Evolutionary conservation across 768 basidiomycete species (phyloP).

Genomic region (Krasilnikovozyma curviuscula): DNA sequence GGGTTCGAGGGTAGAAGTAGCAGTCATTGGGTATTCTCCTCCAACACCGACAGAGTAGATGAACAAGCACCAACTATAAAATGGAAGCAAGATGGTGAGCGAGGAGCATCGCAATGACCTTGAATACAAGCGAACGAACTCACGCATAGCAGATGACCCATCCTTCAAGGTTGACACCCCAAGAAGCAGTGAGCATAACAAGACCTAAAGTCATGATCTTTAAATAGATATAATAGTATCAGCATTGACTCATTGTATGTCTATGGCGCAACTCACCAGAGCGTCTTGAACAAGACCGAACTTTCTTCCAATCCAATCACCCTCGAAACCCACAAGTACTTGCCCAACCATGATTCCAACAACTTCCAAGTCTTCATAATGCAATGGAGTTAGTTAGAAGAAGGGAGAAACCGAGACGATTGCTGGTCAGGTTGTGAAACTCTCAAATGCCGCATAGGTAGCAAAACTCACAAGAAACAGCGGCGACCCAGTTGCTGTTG

Average conservation of each 20-base stretch:
- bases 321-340: slow-evolving; percentile 26
- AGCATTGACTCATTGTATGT: neutral
- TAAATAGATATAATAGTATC: neutral
- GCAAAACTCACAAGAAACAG: slow-evolving; percentile 18
- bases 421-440: too few species aligned
- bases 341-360: slow-evolving; percentile 30
- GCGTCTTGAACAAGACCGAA: slow-evolving; percentile 29
- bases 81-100: neutral
- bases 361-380: slow-evolving; percentile 24
- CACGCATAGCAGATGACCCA: slow-evolving; percentile 30
- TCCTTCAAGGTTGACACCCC: slow-evolving; percentile 26
- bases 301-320: slow-evolving; percentile 29
- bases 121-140: too few species aligned
- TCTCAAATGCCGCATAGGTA: too few species aligned
- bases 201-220: slow-evolving; percentile 19
- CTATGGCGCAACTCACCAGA: neutral
- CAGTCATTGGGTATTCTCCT: slow-evolving; percentile 29
- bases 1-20: slow-evolving; percentile 27
- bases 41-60: slow-evolving; percentile 28
- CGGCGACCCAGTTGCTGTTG: slow-evolving; percentile 24
- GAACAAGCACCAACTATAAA: slow-evolving; percentile 23
- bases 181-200: slow-evolving; percentile 30
- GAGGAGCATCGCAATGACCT: neutral
- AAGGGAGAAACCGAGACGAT: neutral
- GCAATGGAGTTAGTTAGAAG: neutral